A percentile compares a stretch with the other conserved stretches of the same genome.
phyloP scores from a whole-genome alignment of 2,329 filamentous ascomycete genomes.

The Ceratocystis destructans region DNA sequence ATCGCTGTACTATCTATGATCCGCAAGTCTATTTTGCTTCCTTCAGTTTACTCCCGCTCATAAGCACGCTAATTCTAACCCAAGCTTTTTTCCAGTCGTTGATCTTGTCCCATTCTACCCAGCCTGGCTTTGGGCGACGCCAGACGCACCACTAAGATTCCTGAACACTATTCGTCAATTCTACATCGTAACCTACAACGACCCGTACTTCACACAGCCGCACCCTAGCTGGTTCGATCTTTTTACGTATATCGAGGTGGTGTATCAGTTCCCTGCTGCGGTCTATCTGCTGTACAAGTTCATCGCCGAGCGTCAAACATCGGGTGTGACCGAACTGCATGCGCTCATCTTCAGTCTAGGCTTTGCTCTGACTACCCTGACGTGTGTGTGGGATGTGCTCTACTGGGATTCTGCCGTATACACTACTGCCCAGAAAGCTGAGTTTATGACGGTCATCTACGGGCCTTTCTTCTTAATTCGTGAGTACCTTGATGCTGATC shows the following conservation, averaged over 20 bases:
- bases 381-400: slow-evolving; percentile 38
- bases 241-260: slow-evolving; percentile 37
- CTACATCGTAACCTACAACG: slow-evolving; percentile 37
- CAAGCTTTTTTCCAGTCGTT: slow-evolving; percentile 29
- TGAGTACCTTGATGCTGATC: slow-evolving; percentile 27
- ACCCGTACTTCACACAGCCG: slow-evolving; percentile 34
- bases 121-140: slow-evolving; percentile 30
- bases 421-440: slow-evolving; percentile 31
- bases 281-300: slow-evolving; percentile 35
- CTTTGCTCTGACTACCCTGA: slow-evolving; percentile 37
- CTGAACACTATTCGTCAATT: slow-evolving; percentile 33
- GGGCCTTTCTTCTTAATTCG: slow-evolving; percentile 39
- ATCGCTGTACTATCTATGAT: slow-evolving; percentile 20
- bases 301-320: slow-evolving; percentile 20
- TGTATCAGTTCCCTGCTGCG: slow-evolving; percentile 38
- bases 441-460: slow-evolving; percentile 37
- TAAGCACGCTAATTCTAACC: not conserved
- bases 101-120: slow-evolving; percentile 44
- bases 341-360: slow-evolving; percentile 39
- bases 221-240: slow-evolving; percentile 38
- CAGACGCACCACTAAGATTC: slow-evolving; percentile 35
- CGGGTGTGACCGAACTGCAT: slow-evolving; percentile 34
- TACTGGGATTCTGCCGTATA: slow-evolving; percentile 37
- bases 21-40: slow-evolving; percentile 12
- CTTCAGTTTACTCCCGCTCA: not conserved